phyloP scores from a whole-genome alignment of 2,329 filamentous ascomycete genomes.

The Graphilbum fragrans region DNA sequence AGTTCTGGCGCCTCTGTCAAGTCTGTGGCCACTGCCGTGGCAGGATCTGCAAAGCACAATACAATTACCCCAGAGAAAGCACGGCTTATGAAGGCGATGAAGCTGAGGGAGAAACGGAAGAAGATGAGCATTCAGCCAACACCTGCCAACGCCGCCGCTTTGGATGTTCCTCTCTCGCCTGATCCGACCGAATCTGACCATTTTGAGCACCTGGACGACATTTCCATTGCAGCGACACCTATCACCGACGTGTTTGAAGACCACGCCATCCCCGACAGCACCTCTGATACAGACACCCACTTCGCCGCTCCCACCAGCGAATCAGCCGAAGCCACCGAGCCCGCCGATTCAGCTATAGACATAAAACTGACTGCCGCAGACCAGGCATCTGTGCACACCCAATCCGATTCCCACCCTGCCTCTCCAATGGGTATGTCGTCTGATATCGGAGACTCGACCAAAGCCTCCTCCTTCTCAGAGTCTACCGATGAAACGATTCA shows the following conservation, averaged over 20 bases:
- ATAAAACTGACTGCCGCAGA: constrained; percentile 38
- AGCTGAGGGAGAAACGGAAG: constrained; percentile 73
- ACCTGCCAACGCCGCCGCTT: constrained; percentile 14
- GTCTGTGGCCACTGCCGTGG: constrained; percentile 22
- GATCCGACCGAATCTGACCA: neutral
- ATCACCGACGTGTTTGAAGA: neutral
- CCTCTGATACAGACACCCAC: neutral
- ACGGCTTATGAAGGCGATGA: constrained; percentile 85
- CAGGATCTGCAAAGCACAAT: constrained; percentile 28
- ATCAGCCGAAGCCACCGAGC: neutral
- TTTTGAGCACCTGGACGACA: neutral
- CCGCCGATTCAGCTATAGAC: constrained; percentile 40
- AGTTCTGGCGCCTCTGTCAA: constrained; percentile 33
- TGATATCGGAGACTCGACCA: constrained; percentile 46
- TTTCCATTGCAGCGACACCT: neutral
- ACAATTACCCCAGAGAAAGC: constrained; percentile 78
- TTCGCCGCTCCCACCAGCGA: neutral
- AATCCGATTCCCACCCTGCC: constrained; percentile 42
- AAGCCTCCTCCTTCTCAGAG: constrained; percentile 52
- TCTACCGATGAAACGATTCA: constrained; percentile 48
- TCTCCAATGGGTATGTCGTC: constrained; percentile 42
- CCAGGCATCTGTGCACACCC: constrained; percentile 31
- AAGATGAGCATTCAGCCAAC: constrained; percentile 23
- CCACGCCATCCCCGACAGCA: neutral
- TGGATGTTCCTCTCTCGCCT: constrained; percentile 4